These are phyloP conservation scores for Taiozyma sp. DNA, from an alignment of 1,139 yeast genomes.

Conservation along the genomic window DNA sequence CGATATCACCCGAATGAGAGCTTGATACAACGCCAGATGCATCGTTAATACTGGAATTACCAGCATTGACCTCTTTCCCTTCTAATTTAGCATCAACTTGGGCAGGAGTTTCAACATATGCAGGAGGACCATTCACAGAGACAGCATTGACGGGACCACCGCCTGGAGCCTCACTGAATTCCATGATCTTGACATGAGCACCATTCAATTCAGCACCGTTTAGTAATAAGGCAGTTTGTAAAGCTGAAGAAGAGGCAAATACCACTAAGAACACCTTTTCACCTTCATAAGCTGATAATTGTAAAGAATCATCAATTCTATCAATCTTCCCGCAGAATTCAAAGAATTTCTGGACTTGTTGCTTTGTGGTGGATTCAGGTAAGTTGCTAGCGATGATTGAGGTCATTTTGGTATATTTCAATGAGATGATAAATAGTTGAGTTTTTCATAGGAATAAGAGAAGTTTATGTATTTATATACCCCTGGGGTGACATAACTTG, in stretches of 20 bases:
- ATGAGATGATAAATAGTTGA: background rate
- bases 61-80: constrained; percentile 4
- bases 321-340: constrained; percentile 71
- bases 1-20: constrained; percentile 37
- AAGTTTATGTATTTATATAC: too few relatives aligned
- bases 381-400: constrained; percentile 53
- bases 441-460: too few relatives aligned
- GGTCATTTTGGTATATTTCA: constrained; percentile 2
- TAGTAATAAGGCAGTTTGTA: constrained; percentile 65
- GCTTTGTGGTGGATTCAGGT: constrained; percentile 46
- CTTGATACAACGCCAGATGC: background rate
- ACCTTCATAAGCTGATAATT: constrained; percentile 24
- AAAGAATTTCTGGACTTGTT: constrained; percentile 63
- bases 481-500: background rate
- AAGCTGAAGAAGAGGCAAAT: constrained; percentile 57
- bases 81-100: constrained; percentile 10
- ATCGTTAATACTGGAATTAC: constrained; percentile 4
- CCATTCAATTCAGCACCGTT: constrained; percentile 74
- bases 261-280: constrained; percentile 35
- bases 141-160: constrained; percentile 8
- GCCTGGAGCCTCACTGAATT: constrained; percentile 26
- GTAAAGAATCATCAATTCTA: constrained; percentile 30
- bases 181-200: constrained; percentile 43
- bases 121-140: constrained; percentile 21
- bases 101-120: constrained; percentile 14